A percentile compares a stretch with the other conserved stretches of the same genome.
phyloP scores from a whole-genome alignment of 1,139 yeast species.

The Geotrichum phurueaensis region DNA sequence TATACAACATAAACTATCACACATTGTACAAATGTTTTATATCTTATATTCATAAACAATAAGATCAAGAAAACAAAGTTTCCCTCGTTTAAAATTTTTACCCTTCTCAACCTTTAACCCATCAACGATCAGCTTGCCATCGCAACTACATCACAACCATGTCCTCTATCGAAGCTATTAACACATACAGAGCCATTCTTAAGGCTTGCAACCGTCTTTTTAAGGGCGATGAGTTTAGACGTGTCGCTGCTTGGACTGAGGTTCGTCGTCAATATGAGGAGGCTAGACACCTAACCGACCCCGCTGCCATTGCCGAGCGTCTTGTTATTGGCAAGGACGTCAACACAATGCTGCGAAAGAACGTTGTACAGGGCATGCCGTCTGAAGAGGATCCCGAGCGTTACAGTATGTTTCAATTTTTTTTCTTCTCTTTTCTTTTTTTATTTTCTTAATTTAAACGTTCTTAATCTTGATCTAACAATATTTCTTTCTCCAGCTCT shows the following conservation, averaged over 20 bases:
- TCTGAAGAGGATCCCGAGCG: conserved; percentile 40
- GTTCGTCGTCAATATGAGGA: conserved; percentile 55
- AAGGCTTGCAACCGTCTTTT: conserved; percentile 71
- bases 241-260: conserved; percentile 54
- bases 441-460: conserved; percentile 5
- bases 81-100: not conserved
- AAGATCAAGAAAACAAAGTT: not conserved
- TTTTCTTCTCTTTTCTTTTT: not conserved
- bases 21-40: too few relatives aligned
- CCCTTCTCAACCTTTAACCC: not conserved
- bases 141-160: not conserved
- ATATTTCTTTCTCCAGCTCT: conserved; percentile 34
- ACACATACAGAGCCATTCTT: conserved; percentile 63
- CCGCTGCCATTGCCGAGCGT: conserved; percentile 42
- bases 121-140: not conserved
- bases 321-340: conserved; percentile 58
- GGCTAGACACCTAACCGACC: conserved; percentile 37
- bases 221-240: conserved; percentile 27
- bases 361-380: conserved; percentile 77
- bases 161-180: conserved; percentile 2
- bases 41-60: not conserved
- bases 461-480: conserved; percentile 2
- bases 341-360: conserved; percentile 57
- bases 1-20: too few relatives aligned
- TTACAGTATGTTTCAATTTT: conserved; percentile 29